Evolutionary conservation across 352 stramenopile genomes (phyloP), one percentile per base, ranked within the genome.

Genomic region (Thalassiosira exigua): DNA sequence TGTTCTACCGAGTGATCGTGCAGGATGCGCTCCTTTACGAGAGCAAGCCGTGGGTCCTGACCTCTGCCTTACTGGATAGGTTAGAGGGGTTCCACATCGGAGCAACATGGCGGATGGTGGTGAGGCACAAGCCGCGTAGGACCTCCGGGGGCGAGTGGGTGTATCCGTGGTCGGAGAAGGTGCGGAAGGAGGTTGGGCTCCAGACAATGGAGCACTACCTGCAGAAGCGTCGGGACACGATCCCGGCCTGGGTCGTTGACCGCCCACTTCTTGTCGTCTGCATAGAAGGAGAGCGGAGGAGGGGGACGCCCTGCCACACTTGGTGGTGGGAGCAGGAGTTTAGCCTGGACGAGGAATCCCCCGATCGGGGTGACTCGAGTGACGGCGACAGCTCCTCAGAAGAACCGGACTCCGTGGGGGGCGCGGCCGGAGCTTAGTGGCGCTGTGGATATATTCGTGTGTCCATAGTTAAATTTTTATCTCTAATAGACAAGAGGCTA

Each of bases 21-120:
- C 33, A 67, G 30, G 30, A 57, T 11, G 51, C 65, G 1, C 44
- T 79, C 0, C 50, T 79, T 0, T 79, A 52, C 58, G 54, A 59
- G 0, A 17, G n/a, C 4, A 41, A 79, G n/a, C 48, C 59, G 4
- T 73, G 60, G 69, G 41, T 57, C 21, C 30, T 73, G 2, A 53
- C 30, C 17, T 27, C 50, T 0, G 29, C 24, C 1, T 33, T 39
- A 4, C 1, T 67, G 0, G 41, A 39, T n/a, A 14, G 52, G 5
- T 24, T 41, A 17, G 65, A 74, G 51, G 65, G 52, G 2, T 74
- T 74, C 32, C 65, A 74, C n/a, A 44, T 74, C 17, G 19, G 33
- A 12, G 52, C 65, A 3, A 36, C 39, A 22, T 58, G 29, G 0
- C 2, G 52, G 19, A 74, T 66, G 65, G 33, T 12, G 3, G 19